These are phyloP conservation scores for Quercus phellos DNA, from an alignment of 331 rosid genomes.

Conservation along the genomic window DNA sequence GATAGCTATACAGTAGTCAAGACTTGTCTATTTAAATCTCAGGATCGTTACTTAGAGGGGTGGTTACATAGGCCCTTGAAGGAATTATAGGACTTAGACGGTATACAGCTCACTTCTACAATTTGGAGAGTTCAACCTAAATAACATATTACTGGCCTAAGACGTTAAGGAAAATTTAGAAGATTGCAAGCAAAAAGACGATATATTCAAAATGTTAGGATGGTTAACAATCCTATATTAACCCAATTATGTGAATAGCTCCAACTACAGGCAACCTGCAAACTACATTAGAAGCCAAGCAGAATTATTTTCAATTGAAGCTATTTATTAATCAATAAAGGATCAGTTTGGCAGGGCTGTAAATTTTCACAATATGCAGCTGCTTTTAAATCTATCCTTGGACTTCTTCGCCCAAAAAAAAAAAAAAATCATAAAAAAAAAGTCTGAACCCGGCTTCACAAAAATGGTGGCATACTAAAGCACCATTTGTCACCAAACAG, in stretches of 20 bases:
- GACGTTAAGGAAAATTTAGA: not conserved
- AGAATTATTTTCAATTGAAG: not conserved
- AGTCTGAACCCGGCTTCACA: too few relatives aligned
- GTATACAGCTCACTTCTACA: not conserved
- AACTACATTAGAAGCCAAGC: not conserved
- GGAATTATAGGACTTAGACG: too few relatives aligned
- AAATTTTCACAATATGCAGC: not conserved
- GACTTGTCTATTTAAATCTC: not conserved
- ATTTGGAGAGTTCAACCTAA: not conserved
- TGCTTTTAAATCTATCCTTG: not conserved
- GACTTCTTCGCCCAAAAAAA: not conserved
- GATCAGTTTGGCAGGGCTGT: not conserved
- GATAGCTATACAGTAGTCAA: not conserved
- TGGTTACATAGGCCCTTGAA: too few relatives aligned
- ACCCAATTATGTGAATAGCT: not conserved
- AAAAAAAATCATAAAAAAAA: not conserved
- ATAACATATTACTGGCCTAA: not conserved
- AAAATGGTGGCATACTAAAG: not conserved
- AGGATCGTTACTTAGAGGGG: not conserved
- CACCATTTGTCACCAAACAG: not conserved
- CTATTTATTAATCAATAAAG: not conserved
- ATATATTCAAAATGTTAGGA: not conserved
- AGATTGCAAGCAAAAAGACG: not conserved
- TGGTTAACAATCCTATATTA: not conserved
- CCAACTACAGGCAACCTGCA: not conserved